Conservation (phyloP, 2,329 filamentous ascomycete genomes). For the Microsporum audouinii region DNA sequence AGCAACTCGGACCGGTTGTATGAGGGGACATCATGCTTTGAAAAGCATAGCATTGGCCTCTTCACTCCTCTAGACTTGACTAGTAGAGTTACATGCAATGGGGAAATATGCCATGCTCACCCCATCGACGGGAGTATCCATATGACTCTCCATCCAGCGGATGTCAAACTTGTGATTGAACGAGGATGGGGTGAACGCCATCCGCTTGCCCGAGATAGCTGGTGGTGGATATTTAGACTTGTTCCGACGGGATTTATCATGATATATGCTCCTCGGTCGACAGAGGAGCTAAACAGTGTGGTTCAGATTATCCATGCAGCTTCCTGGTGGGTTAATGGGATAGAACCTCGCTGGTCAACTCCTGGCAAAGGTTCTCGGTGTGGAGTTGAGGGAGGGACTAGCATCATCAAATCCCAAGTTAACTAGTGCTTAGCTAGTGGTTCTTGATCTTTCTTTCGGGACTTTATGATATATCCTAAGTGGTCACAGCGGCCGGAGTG, state of each 20-base stretch:
- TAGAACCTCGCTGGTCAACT: slow-evolving; percentile 9
- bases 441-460: too few relatives aligned
- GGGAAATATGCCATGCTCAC: slow-evolving; percentile 76
- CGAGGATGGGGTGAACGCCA: slow-evolving; percentile 68
- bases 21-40: slow-evolving; percentile 62
- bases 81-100: slow-evolving; percentile 36
- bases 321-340: slow-evolving; percentile 47
- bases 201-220: slow-evolving; percentile 44
- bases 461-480: too few relatives aligned
- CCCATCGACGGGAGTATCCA: slow-evolving; percentile 66
- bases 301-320: slow-evolving; percentile 61
- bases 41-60: slow-evolving; percentile 68
- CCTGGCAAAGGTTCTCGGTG: not conserved
- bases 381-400: not conserved
- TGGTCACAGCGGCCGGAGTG: not conserved
- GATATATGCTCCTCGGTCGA: slow-evolving; percentile 66
- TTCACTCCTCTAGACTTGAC: slow-evolving; percentile 44
- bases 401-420: not conserved
- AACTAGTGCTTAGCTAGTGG: not conserved
- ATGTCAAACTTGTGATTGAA: slow-evolving; percentile 59
- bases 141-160: slow-evolving; percentile 66
- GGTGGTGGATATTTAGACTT: slow-evolving; percentile 53
- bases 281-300: slow-evolving; percentile 56
- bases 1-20: slow-evolving; percentile 41
- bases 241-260: slow-evolving; percentile 67